Evolutionary conservation across 345 rosid genomes (phyloP).

Genomic region (Conringia planisiliqua): DNA sequence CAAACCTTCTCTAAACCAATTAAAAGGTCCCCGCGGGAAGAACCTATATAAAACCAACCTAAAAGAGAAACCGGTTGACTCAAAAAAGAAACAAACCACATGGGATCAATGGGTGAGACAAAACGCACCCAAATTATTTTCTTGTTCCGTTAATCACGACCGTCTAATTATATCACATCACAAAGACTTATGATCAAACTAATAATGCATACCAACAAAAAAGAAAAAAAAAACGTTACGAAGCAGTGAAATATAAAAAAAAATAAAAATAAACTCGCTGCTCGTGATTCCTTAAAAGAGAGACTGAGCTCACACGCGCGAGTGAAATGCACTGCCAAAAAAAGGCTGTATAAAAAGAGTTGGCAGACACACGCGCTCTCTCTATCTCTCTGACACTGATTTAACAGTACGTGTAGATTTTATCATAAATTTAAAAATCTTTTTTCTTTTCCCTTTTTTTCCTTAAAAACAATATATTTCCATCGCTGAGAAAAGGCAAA

Average conservation of each 20-base stretch:
- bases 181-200: neutral
- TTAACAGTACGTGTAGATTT: slow-evolving; percentile 28
- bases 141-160: slow-evolving; percentile 29
- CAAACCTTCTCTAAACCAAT: neutral
- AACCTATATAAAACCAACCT: too few relatives aligned
- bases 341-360: slow-evolving; percentile 10
- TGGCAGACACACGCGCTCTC: slow-evolving; percentile 28
- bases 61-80: slow-evolving; percentile 5
- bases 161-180: slow-evolving; percentile 25
- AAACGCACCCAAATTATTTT: slow-evolving; percentile 13
- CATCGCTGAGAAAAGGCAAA: slow-evolving; percentile 14
- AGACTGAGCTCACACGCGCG: slow-evolving; percentile 19
- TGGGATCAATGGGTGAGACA: neutral
- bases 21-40: slow-evolving; percentile 20
- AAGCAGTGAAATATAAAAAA: neutral
- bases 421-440: neutral
- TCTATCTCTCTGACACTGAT: slow-evolving; percentile 29
- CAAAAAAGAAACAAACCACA: slow-evolving; percentile 13
- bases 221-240: neutral
- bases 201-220: neutral
- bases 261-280: neutral
- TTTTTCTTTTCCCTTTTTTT: neutral
- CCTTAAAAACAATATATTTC: slow-evolving; percentile 19
- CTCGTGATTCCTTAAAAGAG: neutral
- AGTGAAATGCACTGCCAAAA: neutral